Evolutionary conservation across 2,329 filamentous ascomycete species (phyloP).

Genomic region (Volutella citrinella): DNA sequence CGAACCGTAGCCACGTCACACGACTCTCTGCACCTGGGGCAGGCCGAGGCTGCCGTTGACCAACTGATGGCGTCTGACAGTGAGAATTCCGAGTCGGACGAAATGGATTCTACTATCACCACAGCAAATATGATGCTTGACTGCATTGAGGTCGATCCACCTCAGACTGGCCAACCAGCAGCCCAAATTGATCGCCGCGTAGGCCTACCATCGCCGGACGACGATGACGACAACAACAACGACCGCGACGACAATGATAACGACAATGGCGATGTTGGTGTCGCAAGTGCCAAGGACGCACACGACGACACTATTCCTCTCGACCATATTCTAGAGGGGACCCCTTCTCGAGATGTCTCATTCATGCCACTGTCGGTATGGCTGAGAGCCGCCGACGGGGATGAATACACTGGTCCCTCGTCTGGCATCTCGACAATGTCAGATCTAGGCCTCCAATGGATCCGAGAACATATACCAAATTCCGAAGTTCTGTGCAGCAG

Average conservation of each 20-base stretch:
- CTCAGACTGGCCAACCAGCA: no score
- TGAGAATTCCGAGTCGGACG: no score
- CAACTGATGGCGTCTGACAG: no score
- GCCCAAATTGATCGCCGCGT: no score
- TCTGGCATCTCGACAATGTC: conserved; percentile 5
- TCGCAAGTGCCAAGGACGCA: neutral
- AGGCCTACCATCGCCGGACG: neutral
- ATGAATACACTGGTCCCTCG: conserved; percentile 9
- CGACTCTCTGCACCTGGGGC: no score
- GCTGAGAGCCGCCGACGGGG: conserved; percentile 1
- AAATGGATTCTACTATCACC: no score
- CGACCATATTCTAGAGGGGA: conserved; percentile 1
- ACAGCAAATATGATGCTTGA: no score
- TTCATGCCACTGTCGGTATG: neutral
- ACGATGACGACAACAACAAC: neutral
- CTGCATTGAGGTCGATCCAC: no score
- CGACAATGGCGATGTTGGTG: no score
- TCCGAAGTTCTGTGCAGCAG: conserved; percentile 1
- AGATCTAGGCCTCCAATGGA: conserved; percentile 5
- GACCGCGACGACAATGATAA: neutral
- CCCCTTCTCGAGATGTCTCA: neutral
- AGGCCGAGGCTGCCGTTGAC: no score
- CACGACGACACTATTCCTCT: neutral
- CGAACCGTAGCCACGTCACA: no score
- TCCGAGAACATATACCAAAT: neutral